Conservation (phyloP, 306 rosid genomes). For the Luffa aegyptiaca region DNA sequence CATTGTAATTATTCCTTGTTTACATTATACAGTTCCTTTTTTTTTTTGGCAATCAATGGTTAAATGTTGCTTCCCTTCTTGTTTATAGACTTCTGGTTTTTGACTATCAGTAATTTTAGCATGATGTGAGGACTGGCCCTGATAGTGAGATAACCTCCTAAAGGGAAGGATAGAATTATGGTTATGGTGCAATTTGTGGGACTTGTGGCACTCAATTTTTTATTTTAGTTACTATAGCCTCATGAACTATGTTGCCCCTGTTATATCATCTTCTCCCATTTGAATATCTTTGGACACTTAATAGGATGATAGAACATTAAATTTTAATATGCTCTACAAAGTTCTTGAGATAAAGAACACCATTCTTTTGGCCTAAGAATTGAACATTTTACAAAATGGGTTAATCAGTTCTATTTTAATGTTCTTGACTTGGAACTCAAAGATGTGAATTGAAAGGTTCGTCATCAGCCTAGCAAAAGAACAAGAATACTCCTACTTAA, state of each 20-base stretch:
- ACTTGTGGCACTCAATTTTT: not conserved
- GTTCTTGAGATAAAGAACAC: no score
- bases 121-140: no score
- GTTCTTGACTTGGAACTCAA: no score
- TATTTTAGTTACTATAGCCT: not conserved
- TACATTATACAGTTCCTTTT: not conserved
- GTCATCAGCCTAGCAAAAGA: no score
- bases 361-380: no score
- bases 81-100: not conserved
- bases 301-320: no score
- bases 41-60: not conserved
- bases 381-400: no score
- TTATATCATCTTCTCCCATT: not conserved
- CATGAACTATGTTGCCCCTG: not conserved
- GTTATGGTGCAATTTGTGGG: not conserved
- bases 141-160: no score
- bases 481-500: no score
- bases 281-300: not conserved
- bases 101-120: not conserved
- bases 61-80: not conserved
- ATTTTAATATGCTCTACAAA: no score
- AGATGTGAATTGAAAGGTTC: no score
- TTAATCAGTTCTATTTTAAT: no score
- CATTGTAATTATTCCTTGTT: not conserved
- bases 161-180: not conserved